phyloP scores from a whole-genome alignment of 345 rosid species.

The Punica granatum region DNA sequence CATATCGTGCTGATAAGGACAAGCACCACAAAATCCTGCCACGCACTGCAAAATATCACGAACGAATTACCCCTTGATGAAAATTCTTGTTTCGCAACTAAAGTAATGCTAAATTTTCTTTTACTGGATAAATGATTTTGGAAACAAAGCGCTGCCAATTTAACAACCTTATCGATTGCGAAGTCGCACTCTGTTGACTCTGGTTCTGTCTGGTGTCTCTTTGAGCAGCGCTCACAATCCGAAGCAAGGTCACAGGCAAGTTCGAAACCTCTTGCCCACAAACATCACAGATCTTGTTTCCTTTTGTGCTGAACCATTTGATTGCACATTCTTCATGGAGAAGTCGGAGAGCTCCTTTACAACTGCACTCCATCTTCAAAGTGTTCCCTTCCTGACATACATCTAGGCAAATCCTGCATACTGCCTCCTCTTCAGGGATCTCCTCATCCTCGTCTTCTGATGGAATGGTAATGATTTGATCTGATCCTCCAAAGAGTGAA shows the following conservation, averaged over 20 bases:
- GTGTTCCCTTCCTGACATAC: constrained; percentile 80
- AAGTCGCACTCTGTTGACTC: constrained; percentile 31
- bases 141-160: background rate
- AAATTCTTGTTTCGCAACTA: background rate
- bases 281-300: constrained; percentile 83
- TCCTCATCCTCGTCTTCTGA: constrained; percentile 66
- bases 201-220: constrained; percentile 39
- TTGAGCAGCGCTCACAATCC: constrained; percentile 43
- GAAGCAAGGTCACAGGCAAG: constrained; percentile 80
- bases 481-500: constrained; percentile 29
- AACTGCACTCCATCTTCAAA: constrained; percentile 94
- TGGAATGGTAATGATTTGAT: constrained; percentile 50
- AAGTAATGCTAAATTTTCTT: background rate
- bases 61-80: background rate
- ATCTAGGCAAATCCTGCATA: constrained; percentile 86
- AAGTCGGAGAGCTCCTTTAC: constrained; percentile 88
- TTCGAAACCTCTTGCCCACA: constrained; percentile 80
- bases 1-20: constrained; percentile 79
- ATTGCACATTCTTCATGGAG: constrained; percentile 86
- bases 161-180: constrained; percentile 53
- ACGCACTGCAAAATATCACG: constrained; percentile 50
- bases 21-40: constrained; percentile 93
- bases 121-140: background rate
- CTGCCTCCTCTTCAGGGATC: constrained; percentile 96
- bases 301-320: constrained; percentile 80